Evolutionary conservation across 495 filamentous ascomycete genomes (phyloP), one percentile per base, ranked within the genome.

Genomic region (Pyrenula massariospora): DNA sequence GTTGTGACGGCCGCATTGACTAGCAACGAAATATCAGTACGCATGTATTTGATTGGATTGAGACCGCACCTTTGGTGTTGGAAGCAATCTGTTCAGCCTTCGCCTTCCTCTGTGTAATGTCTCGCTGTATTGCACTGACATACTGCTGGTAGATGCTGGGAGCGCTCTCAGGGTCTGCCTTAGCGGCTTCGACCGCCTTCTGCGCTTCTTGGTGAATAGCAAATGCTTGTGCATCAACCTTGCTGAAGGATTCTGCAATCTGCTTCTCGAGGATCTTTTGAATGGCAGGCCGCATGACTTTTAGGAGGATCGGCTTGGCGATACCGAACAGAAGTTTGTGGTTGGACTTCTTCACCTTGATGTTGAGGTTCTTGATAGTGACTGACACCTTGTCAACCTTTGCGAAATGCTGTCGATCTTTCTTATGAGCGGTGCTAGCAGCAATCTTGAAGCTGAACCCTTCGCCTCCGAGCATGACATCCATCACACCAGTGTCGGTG

Each of bases 381-480:
- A 95, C 89, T 19, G 83, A 76, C 15, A 95, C 84, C 65, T 84
- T 92, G 66, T 96, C 89, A 56, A 97, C 77, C 79, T 96, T 96
- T 80, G 96, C 89, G 72, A 95, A 92, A 62, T 88, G 79, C 57
- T 87, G 78, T 48, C 77, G 78, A 67, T 96, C 91, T 49, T 76
- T 75, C 59, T 84, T 81, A 56, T 93, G 84, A 0, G 89, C 84
- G 36, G 83, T 91, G 47, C 91, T 86, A 63, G 96, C 80, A 62
- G 87, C 88, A 63, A 97, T 82, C 68, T 91, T 92, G 82, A 97
- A 95, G 64, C 82, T 84, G 70, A 98, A 85, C 47, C 93, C 93
- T 24, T 84, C 78, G 53, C 94, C 93, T 36, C 85, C 88, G 51
- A 98, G 80, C 71, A 88, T 84, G 66, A 98, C 85, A 64, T 97